Conservation (phyloP, 176 grass and related monocot genomes). For the Luzula sylvatica region DNA sequence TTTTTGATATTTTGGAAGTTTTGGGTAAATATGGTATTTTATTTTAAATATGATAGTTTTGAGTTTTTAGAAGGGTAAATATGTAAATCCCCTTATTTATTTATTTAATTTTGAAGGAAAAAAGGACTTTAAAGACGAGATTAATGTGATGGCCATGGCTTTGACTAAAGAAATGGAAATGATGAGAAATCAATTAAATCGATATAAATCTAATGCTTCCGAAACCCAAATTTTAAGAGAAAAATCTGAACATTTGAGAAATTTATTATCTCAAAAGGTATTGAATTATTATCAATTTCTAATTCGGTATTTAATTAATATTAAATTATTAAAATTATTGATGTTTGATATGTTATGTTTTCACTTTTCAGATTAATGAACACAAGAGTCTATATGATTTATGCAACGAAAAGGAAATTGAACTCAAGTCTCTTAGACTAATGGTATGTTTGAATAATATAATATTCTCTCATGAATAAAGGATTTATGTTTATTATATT, state of each 20-base stretch:
- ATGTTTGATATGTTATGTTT: conserved; percentile 25
- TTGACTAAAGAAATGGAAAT: conserved; percentile 88
- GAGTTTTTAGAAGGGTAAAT: neutral
- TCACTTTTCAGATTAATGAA: conserved; percentile 69
- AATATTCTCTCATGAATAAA: conserved; percentile 15
- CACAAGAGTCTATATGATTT: conserved; percentile 45
- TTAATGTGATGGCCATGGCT: conserved; percentile 79
- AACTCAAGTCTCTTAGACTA: conserved; percentile 67
- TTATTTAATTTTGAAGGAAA: conserved; percentile 41
- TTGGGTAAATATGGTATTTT: too few species aligned
- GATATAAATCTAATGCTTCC: conserved; percentile 60
- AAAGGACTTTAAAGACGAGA: conserved; percentile 93
- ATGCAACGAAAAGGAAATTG: conserved; percentile 46
- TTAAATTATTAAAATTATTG: neutral
- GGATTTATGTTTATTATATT: neutral
- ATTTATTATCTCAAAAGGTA: conserved; percentile 60
- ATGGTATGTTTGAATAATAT: conserved; percentile 46
- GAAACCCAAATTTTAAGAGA: conserved; percentile 62
- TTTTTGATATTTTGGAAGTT: neutral
- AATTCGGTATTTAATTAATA: conserved; percentile 2
- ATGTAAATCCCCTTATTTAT: too few species aligned
- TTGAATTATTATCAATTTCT: neutral
- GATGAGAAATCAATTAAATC: conserved; percentile 89
- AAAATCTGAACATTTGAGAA: conserved; percentile 58
- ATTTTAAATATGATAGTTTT: neutral